Percentiles rank a stretch among this genome's conserved stretches.
Conservation (phyloP, 2,329 filamentous ascomycete species). For the Cercospora beticola region DNA sequence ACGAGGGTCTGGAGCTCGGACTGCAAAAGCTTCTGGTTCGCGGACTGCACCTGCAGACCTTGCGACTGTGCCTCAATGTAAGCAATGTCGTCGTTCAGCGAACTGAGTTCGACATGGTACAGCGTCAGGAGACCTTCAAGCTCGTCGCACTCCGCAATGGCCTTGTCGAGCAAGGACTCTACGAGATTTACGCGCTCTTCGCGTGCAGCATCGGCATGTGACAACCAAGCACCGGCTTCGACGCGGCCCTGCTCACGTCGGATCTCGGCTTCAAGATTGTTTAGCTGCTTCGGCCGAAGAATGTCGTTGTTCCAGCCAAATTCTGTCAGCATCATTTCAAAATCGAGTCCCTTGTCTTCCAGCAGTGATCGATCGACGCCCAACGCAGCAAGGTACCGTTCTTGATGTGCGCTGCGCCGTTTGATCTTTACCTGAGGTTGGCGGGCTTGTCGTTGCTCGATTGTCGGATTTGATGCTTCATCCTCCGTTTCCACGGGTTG, state of each 20-base stretch:
- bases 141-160: constrained; percentile 94
- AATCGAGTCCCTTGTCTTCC: constrained; percentile 73
- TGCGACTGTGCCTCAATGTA: constrained; percentile 98
- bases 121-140: constrained; percentile 90
- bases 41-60: constrained; percentile 92
- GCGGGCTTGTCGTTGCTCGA: constrained; percentile 31
- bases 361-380: constrained; percentile 76
- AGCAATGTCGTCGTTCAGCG: constrained; percentile 89
- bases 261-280: constrained; percentile 77
- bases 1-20: constrained; percentile 87
- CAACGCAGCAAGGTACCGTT: constrained; percentile 73
- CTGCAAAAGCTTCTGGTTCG: constrained; percentile 92
- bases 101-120: constrained; percentile 92
- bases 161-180: constrained; percentile 78
- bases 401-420: constrained; percentile 69
- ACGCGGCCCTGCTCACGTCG: constrained; percentile 85
- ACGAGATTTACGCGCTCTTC: constrained; percentile 88
- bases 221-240: constrained; percentile 89
- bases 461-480: constrained; percentile 18
- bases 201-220: constrained; percentile 71
- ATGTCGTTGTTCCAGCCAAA: constrained; percentile 84
- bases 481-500: neutral
- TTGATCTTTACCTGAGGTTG: constrained; percentile 44
- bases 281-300: constrained; percentile 71
- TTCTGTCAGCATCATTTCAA: constrained; percentile 78